phyloP scores from a whole-genome alignment of 768 basidiomycete genomes.

The Mycena amicta region DNA sequence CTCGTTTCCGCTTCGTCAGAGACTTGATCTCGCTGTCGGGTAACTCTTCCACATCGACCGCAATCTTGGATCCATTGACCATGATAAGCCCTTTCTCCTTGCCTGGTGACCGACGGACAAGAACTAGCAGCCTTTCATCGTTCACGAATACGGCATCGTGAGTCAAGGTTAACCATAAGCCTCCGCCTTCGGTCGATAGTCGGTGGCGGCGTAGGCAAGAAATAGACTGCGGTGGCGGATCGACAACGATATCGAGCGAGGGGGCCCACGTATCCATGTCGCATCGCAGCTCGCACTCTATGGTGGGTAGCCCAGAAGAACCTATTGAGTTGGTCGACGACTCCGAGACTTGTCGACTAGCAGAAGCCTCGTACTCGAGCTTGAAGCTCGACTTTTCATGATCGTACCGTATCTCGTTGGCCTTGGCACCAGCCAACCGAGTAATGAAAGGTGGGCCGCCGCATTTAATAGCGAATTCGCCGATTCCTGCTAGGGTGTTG shows the following conservation, averaged over 20 bases:
- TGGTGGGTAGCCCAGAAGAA: conserved; percentile 45
- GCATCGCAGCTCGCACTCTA: conserved; percentile 91
- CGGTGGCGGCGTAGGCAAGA: conserved; percentile 85
- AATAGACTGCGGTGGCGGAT: conserved; percentile 86
- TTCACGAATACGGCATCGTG: conserved; percentile 81
- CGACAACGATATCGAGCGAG: conserved; percentile 85
- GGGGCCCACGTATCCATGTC: conserved; percentile 88
- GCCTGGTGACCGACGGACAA: conserved; percentile 74
- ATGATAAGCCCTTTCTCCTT: conserved; percentile 83
- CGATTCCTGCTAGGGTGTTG: conserved; percentile 82
- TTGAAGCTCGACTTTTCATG: conserved; percentile 82
- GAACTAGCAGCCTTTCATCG: conserved; percentile 73
- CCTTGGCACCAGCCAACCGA: conserved; percentile 76
- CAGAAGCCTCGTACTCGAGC: conserved; percentile 79
- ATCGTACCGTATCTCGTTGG: conserved; percentile 78
- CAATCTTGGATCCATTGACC: conserved; percentile 85
- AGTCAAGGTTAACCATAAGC: conserved; percentile 89
- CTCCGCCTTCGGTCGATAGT: conserved; percentile 85
- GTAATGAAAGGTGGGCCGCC: conserved; percentile 95
- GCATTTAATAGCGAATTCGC: conserved; percentile 93
- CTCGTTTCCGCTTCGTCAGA: conserved; percentile 79
- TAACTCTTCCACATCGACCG: conserved; percentile 88
- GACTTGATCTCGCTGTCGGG: conserved; percentile 84
- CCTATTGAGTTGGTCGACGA: conserved; percentile 29
- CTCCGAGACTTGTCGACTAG: conserved; percentile 44